These are phyloP conservation scores for Penicillium simplicissimum DNA, from an alignment of 495 filamentous ascomycete genomes.

Conservation along the genomic window DNA sequence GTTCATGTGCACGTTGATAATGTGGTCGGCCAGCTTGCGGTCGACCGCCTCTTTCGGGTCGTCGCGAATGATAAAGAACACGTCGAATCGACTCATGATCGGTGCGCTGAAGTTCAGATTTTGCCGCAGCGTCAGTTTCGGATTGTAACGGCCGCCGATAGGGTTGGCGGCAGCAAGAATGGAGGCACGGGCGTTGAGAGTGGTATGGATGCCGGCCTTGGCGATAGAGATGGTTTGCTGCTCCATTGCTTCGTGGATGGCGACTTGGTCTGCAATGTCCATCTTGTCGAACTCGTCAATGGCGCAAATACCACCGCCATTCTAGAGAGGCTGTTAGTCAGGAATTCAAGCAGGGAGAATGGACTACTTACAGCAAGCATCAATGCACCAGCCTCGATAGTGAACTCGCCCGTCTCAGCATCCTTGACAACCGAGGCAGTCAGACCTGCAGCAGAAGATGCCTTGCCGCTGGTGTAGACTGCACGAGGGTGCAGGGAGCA, in stretches of 20 bases:
- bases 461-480: constrained; percentile 97
- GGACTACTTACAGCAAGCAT: constrained; percentile 82
- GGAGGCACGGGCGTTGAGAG: constrained; percentile 89
- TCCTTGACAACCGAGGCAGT: constrained; percentile 98
- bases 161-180: constrained; percentile 98
- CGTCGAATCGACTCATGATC: constrained; percentile 98
- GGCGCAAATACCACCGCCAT: constrained; percentile 79
- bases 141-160: constrained; percentile 93
- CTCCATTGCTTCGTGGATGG: constrained; percentile 99
- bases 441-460: constrained; percentile 94
- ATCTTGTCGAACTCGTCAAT: constrained; percentile 99
- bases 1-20: constrained; percentile 90
- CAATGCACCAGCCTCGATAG: constrained; percentile 95
- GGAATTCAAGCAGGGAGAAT: neutral
- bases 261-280: constrained; percentile 96
- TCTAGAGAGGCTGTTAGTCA: constrained; percentile 29
- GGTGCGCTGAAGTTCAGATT: constrained; percentile 99
- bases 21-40: constrained; percentile 87
- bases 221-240: constrained; percentile 99
- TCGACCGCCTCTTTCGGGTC: constrained; percentile 93
- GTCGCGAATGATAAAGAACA: constrained; percentile 98
- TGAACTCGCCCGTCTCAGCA: constrained; percentile 97
- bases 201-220: constrained; percentile 98
- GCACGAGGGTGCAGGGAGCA: constrained; percentile 93
- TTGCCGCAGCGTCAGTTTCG: constrained; percentile 85